phyloP scores from a whole-genome alignment of 2,329 filamentous ascomycete genomes.

The Aspergillus neotritici region DNA sequence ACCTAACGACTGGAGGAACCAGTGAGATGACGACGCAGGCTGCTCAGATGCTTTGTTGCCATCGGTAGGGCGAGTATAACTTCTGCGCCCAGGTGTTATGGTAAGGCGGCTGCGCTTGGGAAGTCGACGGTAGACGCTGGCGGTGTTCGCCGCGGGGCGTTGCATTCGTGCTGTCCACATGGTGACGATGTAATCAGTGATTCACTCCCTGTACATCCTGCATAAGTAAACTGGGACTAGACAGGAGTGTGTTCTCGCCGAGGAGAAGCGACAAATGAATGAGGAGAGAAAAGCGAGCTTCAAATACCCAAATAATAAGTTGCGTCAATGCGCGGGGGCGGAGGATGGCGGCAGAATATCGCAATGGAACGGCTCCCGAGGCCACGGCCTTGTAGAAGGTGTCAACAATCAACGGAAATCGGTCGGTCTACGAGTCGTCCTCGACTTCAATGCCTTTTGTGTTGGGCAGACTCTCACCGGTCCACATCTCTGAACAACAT shows the following conservation, averaged over 20 bases:
- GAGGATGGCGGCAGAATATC: conserved; percentile 31
- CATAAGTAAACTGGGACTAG: background rate
- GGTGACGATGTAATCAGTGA: conserved; percentile 6
- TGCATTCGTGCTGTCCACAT: conserved; percentile 27
- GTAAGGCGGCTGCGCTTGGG: conserved; percentile 14
- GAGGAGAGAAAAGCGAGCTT: background rate
- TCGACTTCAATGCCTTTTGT: background rate
- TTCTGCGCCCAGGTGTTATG: conserved; percentile 22
- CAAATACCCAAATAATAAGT: conserved; percentile 14
- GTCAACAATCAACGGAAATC: too few species aligned
- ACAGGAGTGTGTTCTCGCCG: conserved; percentile 2
- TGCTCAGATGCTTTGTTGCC: conserved; percentile 12
- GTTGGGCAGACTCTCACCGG: too few species aligned
- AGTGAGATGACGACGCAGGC: conserved; percentile 16
- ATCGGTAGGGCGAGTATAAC: conserved; percentile 23
- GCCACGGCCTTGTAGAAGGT: background rate
- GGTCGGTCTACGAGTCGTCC: too few species aligned
- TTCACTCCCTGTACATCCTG: conserved; percentile 3
- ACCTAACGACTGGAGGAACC: conserved; percentile 28
- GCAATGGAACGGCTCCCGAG: conserved; percentile 21
- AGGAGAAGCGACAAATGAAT: background rate
- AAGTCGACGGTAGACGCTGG: conserved; percentile 19
- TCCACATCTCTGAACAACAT: too few species aligned
- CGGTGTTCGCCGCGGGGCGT: conserved; percentile 17
- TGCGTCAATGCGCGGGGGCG: conserved; percentile 26